Evolutionary conservation across 768 basidiomycete species (phyloP).

Genomic region (Krasilnikovozyma curviuscula): DNA sequence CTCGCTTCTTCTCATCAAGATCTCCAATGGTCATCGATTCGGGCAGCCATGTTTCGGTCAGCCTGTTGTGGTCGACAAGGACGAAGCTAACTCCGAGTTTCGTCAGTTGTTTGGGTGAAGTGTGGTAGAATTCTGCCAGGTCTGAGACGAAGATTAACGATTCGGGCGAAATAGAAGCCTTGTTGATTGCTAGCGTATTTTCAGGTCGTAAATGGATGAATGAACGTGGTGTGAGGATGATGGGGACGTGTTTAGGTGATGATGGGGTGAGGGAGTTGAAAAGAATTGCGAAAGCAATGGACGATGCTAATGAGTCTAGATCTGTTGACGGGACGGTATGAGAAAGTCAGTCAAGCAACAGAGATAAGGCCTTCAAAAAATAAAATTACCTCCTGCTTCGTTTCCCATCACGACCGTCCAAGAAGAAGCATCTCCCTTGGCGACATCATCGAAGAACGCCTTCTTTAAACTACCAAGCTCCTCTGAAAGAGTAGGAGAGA

Average conservation of each 20-base stretch:
- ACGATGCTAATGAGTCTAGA: conserved; percentile 70
- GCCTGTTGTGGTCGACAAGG: conserved; percentile 77
- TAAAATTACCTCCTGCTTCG: conserved; percentile 64
- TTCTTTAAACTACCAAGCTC: conserved; percentile 34
- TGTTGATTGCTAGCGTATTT: conserved; percentile 54
- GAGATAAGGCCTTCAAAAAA: background rate
- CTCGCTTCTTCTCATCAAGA: conserved; percentile 23
- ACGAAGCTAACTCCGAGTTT: conserved; percentile 42
- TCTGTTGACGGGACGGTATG: conserved; percentile 35
- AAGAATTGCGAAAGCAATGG: conserved; percentile 67
- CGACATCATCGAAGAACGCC: conserved; percentile 42
- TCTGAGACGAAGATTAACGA: conserved; percentile 32
- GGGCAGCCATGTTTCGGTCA: conserved; percentile 24
- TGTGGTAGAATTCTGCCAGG: conserved; percentile 24
- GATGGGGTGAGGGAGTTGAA: conserved; percentile 38
- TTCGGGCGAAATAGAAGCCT: conserved; percentile 26
- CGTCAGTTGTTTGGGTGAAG: conserved; percentile 31
- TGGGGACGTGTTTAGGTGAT: conserved; percentile 39
- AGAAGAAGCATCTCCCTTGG: no score
- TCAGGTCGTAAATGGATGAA: conserved; percentile 70
- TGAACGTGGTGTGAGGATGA: conserved; percentile 45
- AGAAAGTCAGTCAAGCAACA: background rate
- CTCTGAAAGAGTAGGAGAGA: no score
- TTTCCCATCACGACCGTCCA: conserved; percentile 91
- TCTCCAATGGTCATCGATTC: conserved; percentile 20